Percentiles rank a stretch among this genome's conserved stretches.
Evolutionary conservation across 306 rosid species (phyloP).

Genomic region (barrel medic (Medicago truncatula)): MtrunA17r5.0-ANR NC_053045.1:60552001-60552500

Average conservation of each 20-base stretch:
- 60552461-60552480: too few relatives aligned
- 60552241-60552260: too few relatives aligned
- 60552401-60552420: too few relatives aligned
- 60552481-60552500: too few relatives aligned
- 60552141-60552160: not conserved
- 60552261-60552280: too few relatives aligned
- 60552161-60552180: not conserved
- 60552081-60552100: conserved; percentile 3
- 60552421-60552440: too few relatives aligned
- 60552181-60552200: not conserved
- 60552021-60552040: conserved; percentile 72
- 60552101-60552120: not conserved
- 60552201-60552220: too few relatives aligned
- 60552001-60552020: conserved; percentile 80
- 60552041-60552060: conserved; percentile 76
- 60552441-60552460: too few relatives aligned
- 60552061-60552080: conserved; percentile 64
- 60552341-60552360: not conserved
- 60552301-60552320: not conserved
- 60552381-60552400: too few relatives aligned
- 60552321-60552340: conserved; percentile 9
- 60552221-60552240: too few relatives aligned
- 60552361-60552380: not conserved
- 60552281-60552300: too few relatives aligned
- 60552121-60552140: not conserved